These are phyloP conservation scores for Grigorovia jiainica DNA, from an alignment of 805 yeast species.

Conservation along the genomic window DNA sequence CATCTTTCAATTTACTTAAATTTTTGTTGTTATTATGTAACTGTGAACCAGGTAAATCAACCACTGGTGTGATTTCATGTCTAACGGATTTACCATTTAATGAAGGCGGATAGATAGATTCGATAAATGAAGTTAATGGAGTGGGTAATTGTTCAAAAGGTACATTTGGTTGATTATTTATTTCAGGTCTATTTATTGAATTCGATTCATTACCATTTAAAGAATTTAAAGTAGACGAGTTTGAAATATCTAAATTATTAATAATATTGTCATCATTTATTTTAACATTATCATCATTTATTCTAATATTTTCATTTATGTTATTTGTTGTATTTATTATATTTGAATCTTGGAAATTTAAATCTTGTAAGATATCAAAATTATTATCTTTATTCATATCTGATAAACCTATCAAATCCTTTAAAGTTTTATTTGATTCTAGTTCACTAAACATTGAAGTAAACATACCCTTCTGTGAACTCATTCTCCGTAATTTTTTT, in stretches of 20 bases:
- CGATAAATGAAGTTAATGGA: constrained; percentile 4
- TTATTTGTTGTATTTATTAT: neutral
- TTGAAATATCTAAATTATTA: too few relatives aligned
- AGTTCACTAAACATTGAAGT: neutral
- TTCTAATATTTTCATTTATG: neutral
- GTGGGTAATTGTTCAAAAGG: constrained; percentile 1
- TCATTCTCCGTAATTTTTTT: neutral
- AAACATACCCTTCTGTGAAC: neutral
- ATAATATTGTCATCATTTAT: too few relatives aligned
- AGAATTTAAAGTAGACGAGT: too few relatives aligned
- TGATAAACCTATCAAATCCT: neutral
- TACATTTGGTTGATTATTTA: too few relatives aligned
- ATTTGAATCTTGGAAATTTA: neutral
- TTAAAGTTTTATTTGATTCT: neutral
- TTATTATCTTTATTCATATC: neutral
- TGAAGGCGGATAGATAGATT: constrained; percentile 2
- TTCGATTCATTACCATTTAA: too few relatives aligned
- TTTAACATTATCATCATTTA: too few relatives aligned
- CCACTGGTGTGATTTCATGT: neutral
- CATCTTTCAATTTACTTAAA: neutral
- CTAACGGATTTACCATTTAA: neutral
- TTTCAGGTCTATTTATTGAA: too few relatives aligned
- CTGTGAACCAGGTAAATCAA: neutral
- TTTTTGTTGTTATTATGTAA: neutral
- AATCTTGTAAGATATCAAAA: neutral